Evolutionary conservation across 2,329 filamentous ascomycete genomes (phyloP).

Genomic region (Alternaria metachromatica): DNA sequence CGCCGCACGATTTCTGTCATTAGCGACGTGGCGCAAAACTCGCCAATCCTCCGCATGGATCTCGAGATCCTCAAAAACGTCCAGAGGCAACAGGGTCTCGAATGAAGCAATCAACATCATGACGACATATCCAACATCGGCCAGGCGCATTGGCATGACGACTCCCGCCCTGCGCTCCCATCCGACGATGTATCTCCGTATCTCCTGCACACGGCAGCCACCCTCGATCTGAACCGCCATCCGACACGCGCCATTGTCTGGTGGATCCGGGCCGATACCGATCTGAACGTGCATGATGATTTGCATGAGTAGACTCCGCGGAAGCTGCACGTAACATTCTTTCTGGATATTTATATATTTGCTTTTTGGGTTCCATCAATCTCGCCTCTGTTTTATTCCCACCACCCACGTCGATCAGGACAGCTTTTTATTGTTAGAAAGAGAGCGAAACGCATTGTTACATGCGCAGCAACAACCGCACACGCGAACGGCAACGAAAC

Average conservation of each 20-base stretch:
- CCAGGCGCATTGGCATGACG: not conserved
- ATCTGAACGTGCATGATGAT: constrained; percentile 14
- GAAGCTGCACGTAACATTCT: constrained; percentile 5
- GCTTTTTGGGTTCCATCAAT: not conserved
- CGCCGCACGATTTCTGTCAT: constrained; percentile 76
- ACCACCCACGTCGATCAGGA: not conserved
- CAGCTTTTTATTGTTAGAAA: not conserved
- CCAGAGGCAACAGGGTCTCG: constrained; percentile 27
- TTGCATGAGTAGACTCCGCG: constrained; percentile 9
- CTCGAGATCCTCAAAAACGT: constrained; percentile 70
- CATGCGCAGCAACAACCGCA: not conserved
- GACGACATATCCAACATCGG: not conserved
- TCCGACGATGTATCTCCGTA: not conserved
- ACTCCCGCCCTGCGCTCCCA: not conserved
- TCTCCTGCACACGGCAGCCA: not conserved
- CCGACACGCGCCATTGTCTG: constrained; percentile 2
- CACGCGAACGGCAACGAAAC: not conserved
- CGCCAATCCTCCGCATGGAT: constrained; percentile 77
- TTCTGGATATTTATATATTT: not conserved
- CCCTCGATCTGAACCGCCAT: constrained; percentile 1
- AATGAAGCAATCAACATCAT: constrained; percentile 7
- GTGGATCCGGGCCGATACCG: constrained; percentile 1
- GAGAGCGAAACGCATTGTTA: not conserved
- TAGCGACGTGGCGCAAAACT: constrained; percentile 70
- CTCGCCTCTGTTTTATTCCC: not conserved